Evolutionary conservation across 2,329 filamentous ascomycete species (phyloP).

Genomic region (Sporothrix curviconia): DNA sequence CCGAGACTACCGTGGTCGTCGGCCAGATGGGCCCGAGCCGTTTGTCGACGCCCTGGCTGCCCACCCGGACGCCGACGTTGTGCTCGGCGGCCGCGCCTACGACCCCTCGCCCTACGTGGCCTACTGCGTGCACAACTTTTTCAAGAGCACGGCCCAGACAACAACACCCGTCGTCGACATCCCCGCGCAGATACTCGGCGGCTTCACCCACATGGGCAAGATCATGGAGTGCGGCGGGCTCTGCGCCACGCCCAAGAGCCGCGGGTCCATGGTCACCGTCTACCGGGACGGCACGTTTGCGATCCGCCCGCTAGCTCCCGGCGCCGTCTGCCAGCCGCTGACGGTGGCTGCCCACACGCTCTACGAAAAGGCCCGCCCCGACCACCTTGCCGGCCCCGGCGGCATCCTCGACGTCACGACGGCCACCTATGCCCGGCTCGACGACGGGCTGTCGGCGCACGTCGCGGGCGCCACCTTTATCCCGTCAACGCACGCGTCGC

Average conservation of each 20-base stretch:
- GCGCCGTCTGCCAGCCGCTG: slow-evolving; percentile 37
- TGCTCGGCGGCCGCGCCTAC: slow-evolving; percentile 41
- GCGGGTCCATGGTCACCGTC: slow-evolving; percentile 35
- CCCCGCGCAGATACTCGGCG: slow-evolving; percentile 23
- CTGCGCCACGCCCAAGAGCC: slow-evolving; percentile 42
- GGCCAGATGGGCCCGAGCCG: slow-evolving; percentile 25
- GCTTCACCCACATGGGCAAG: slow-evolving; percentile 47
- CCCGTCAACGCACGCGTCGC: slow-evolving; percentile 17
- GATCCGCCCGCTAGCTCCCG: slow-evolving; percentile 34
- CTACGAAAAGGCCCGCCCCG: slow-evolving; percentile 49
- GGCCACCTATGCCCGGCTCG: slow-evolving; percentile 37
- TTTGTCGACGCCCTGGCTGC: slow-evolving; percentile 14
- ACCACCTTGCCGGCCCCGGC: slow-evolving; percentile 43
- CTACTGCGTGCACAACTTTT: slow-evolving; percentile 23
- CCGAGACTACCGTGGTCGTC: neutral
- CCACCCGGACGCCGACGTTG: slow-evolving; percentile 37
- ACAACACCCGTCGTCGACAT: neutral
- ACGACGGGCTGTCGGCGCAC: slow-evolving; percentile 32
- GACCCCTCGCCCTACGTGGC: slow-evolving; percentile 36
- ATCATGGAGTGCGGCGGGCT: slow-evolving; percentile 47
- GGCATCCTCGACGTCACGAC: slow-evolving; percentile 37
- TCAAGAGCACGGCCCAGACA: neutral
- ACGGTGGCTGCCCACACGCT: slow-evolving; percentile 47
- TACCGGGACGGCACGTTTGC: slow-evolving; percentile 38
- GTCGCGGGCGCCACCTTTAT: slow-evolving; percentile 34